Conservation (phyloP, 2,329 filamentous ascomycete species). For the Dactylellina cionopaga region DNA sequence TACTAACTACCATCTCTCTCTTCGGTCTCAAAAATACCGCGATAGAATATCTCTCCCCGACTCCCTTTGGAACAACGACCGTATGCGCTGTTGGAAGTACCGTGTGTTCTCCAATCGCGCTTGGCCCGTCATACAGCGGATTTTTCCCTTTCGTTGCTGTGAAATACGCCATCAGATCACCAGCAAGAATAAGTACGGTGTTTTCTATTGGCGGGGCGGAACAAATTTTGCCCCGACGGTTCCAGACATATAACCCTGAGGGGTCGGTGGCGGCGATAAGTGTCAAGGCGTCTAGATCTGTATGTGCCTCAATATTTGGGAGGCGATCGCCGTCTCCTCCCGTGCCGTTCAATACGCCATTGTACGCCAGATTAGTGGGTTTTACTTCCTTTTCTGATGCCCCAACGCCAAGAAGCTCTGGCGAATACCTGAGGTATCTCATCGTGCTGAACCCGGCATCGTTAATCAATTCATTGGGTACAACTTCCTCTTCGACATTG, state of each 20-base stretch:
- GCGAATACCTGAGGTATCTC: conserved; percentile 29
- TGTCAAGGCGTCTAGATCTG: conserved; percentile 32
- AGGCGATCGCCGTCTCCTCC: background rate
- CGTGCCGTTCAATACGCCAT: background rate
- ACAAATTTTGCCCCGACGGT: conserved; percentile 13
- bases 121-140: conserved; percentile 11
- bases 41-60: conserved; percentile 30
- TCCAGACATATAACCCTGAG: conserved; percentile 38
- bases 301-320: conserved; percentile 29
- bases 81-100: conserved; percentile 41
- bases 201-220: conserved; percentile 14
- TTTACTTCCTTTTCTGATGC: background rate
- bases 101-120: conserved; percentile 13
- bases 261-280: conserved; percentile 32
- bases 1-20: conserved; percentile 18
- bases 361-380: background rate
- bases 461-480: conserved; percentile 7
- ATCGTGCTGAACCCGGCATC: conserved; percentile 23
- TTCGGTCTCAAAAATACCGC: conserved; percentile 35
- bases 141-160: conserved; percentile 11
- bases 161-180: conserved; percentile 36
- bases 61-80: conserved; percentile 19
- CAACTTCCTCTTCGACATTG: background rate
- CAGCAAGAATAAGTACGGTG: conserved; percentile 26
- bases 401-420: conserved; percentile 10